Base-by-base conservation (phyloP, 2,329 filamentous ascomycete genomes). In the Lasiodiplodia hormozganensis region DNA sequence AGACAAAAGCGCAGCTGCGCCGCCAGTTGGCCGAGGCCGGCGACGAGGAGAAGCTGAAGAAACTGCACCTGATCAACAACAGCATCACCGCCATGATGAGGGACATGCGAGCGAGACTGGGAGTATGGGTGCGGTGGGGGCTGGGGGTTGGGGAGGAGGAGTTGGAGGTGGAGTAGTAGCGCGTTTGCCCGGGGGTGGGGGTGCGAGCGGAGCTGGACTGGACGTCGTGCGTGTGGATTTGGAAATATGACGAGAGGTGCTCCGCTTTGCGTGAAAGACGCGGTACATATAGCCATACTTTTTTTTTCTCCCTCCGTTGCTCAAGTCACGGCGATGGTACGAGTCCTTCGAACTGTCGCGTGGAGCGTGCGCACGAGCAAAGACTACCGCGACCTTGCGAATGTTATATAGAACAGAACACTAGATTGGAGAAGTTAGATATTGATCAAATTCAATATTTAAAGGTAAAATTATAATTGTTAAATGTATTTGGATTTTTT, bases 81-180 rank as follows among this genome's bases (percentile, higher is more conserved):
- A 68, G 58, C 21, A 25, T 34, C 40, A 4, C 4, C 4, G 58
- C 47, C 10, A 70, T 70, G 69, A 21, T 53, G 18, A 52, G 36
- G 31, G 69, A 70, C 10, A 68, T 65, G 66, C 34, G 47, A 38
- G 58, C 58, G 12, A 40, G 40, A 51, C 12, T 70, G 28, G 69
- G 66, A 2, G 23, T 58, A 52, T 68, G 64, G 28, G 65, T 25
- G 16, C 36, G 66, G 31, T 68, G 66, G 65, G 38, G n/a, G 21
- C 23, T 69, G 23, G 51, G 16, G 2, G 23, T 62, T 6, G 5
- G 18, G 23, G 58, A 12, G 57, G n/a, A 18, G 18, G 31, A 31
- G 25, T 53, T 53, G 51, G n/a, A 47, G 43, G 43, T 47, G 3
- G 43, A 47, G 43, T 21, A 21, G 43, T 6, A 18, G 40, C 18